A percentile compares a stretch with the other conserved stretches of the same genome.
Conservation (phyloP, 2,329 filamentous ascomycete genomes). For the Alternaria rosae region DNA sequence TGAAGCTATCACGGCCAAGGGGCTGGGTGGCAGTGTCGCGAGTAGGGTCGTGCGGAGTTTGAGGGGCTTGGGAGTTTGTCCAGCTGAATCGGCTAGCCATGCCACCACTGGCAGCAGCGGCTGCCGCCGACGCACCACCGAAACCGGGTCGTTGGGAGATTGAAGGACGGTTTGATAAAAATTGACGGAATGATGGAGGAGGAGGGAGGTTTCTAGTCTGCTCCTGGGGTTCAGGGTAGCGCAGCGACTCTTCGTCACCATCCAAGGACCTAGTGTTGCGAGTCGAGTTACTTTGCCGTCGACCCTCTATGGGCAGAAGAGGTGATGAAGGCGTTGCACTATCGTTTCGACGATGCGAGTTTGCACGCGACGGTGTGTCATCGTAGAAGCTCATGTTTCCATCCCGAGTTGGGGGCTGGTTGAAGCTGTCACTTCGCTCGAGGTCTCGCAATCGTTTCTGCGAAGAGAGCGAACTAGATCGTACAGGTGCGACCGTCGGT, state of each 20-base stretch:
- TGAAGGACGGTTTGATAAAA: conserved; percentile 47
- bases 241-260: conserved; percentile 31
- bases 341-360: conserved; percentile 39
- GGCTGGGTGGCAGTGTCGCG: conserved; percentile 36
- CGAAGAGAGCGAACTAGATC: conserved; percentile 39
- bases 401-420: conserved; percentile 18
- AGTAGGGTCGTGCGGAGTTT: conserved; percentile 46
- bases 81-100: conserved; percentile 49
- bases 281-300: conserved; percentile 39
- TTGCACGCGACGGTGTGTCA: conserved; percentile 31
- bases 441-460: conserved; percentile 40
- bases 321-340: conserved; percentile 44
- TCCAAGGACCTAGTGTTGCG: conserved; percentile 42
- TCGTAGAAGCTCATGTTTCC: conserved; percentile 36
- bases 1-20: conserved; percentile 45
- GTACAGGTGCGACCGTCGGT: conserved; percentile 27
- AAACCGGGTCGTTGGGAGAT: conserved; percentile 38
- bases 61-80: conserved; percentile 51
- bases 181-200: conserved; percentile 50
- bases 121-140: conserved; percentile 22
- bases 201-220: conserved; percentile 31
- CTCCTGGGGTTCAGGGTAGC: conserved; percentile 29
- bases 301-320: conserved; percentile 37
- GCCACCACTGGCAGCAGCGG: conserved; percentile 15
- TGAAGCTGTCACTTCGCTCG: conserved; percentile 42